Percentiles rank a stretch among this genome's conserved stretches.
These are phyloP conservation scores for Elasticomyces elasticus DNA, from an alignment of 495 filamentous ascomycete genomes.

Conservation along the genomic window DNA sequence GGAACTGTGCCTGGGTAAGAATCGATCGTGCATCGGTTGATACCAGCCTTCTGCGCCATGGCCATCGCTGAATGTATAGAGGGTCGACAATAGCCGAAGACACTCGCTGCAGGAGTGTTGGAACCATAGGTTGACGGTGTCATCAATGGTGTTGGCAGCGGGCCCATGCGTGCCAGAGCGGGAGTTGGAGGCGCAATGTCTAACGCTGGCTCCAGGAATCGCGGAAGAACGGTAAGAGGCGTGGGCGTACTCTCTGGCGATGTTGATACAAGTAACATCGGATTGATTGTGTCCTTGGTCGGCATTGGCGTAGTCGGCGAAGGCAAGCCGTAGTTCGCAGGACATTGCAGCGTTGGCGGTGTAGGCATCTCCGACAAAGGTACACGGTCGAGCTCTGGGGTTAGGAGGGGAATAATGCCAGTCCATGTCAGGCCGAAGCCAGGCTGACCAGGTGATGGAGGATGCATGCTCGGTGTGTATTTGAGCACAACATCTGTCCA, in stretches of 20 bases:
- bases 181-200: constrained; percentile 31
- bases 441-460: constrained; percentile 41
- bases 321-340: constrained; percentile 7
- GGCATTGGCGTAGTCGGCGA: constrained; percentile 14
- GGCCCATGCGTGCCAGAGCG: constrained; percentile 48
- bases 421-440: constrained; percentile 54
- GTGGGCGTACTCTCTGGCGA: constrained; percentile 31
- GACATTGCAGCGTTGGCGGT: not conserved
- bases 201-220: constrained; percentile 30
- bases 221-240: constrained; percentile 26
- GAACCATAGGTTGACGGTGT: constrained; percentile 66
- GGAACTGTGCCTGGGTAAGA: not conserved
- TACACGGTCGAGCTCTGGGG: constrained; percentile 63
- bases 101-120: constrained; percentile 87
- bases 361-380: constrained; percentile 9
- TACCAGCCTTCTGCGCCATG: constrained; percentile 52
- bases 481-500: constrained; percentile 89
- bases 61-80: constrained; percentile 76
- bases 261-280: constrained; percentile 13
- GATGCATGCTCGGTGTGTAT: constrained; percentile 50
- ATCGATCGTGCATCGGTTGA: constrained; percentile 29
- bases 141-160: constrained; percentile 68
- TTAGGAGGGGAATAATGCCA: constrained; percentile 63
- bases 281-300: not conserved
- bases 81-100: constrained; percentile 44